Evolutionary conservation across 202 grass and related monocot genomes (phyloP), one percentile per base, ranked within the genome.

Genomic region (Carex sylvatica): DNA sequence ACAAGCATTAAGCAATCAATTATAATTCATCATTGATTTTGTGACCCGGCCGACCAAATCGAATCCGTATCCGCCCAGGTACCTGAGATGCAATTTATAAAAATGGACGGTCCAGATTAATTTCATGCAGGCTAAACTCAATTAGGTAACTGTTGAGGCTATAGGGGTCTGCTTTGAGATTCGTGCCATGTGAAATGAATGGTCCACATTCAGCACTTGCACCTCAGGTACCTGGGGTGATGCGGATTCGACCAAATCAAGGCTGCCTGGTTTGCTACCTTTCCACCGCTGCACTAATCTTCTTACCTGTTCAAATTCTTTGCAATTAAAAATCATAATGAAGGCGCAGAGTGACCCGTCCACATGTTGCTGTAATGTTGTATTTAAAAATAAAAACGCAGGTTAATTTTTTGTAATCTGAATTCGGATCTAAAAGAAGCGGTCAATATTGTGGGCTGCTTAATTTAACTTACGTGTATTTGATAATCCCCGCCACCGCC

Each of bases 261-360:
- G 73, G 51, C 51, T 76, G 26, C 12, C 23, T 13, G 6, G 24
- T 76, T 76, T 74, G 70, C 46, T 2, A 1, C 70, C 49, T 7
- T 76, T 55, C 49, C 28, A 76, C n/a, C 24, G 55, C 9, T 33
- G 47, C 24, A 33, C 26, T 26, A 76, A 76, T 18, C 49, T 76
- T 35, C 49, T 76, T 54, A 33, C 72, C 49, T 76, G 72, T 55
- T 76, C 72, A 54, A 10, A 30, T 56, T n/a, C 49, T 74, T 76
- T 31, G 8, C 9, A 76, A 56, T 55, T 75, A 56, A 55, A 55
- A 74, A 53, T 31, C 6, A 3, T 12, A 47, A 40, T 22, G 16
- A 22, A 44, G 13, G 18, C 0, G 9, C 68, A 23, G 9, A 20
- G 28, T 6, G 36, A 12, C 28, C 28, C 6, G 16, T 31, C 47